Evolutionary conservation across 1,284 basidiomycete species (phyloP).

Genomic region (Porodaedalea pini): DNA sequence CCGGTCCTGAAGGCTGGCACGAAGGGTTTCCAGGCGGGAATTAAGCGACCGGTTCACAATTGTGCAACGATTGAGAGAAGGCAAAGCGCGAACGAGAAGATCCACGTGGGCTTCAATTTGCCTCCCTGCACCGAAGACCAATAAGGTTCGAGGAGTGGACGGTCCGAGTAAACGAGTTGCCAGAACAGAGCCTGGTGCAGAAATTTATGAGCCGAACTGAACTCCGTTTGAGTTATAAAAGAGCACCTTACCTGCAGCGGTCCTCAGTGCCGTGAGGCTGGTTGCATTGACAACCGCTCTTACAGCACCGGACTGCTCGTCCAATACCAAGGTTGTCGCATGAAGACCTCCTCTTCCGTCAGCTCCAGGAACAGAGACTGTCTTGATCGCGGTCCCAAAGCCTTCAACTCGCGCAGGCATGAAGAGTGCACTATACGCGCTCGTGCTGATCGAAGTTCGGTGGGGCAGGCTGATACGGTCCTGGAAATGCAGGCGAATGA

Average conservation of each 20-base stretch:
- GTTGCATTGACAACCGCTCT: conserved; percentile 76
- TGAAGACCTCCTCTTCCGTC: conserved; percentile 54
- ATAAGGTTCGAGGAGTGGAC: conserved; percentile 44
- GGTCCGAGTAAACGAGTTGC: conserved; percentile 53
- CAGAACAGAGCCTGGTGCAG: conserved; percentile 61
- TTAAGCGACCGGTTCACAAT: conserved; percentile 65
- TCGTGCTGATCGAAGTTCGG: conserved; percentile 44
- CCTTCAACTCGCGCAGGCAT: conserved; percentile 63
- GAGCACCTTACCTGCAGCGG: conserved; percentile 65
- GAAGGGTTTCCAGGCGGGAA: conserved; percentile 45
- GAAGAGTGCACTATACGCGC: conserved; percentile 55
- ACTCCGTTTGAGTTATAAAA: background rate
- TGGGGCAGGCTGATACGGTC: conserved; percentile 41
- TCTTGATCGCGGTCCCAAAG: conserved; percentile 59
- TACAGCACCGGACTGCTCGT: conserved; percentile 63
- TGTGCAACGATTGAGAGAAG: conserved; percentile 50
- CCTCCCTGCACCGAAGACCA: conserved; percentile 75
- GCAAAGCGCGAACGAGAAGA: conserved; percentile 57
- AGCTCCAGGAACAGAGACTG: conserved; percentile 61
- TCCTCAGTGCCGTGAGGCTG: conserved; percentile 72
- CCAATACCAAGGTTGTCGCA: conserved; percentile 71
- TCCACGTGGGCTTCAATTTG: conserved; percentile 64
- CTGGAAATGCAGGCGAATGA: background rate
- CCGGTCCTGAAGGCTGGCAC: conserved; percentile 34
- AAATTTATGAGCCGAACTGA: background rate